These are phyloP conservation scores for Lecanicillium sp. DNA, from an alignment of 2,329 filamentous ascomycete genomes.

Conservation along the genomic window DNA sequence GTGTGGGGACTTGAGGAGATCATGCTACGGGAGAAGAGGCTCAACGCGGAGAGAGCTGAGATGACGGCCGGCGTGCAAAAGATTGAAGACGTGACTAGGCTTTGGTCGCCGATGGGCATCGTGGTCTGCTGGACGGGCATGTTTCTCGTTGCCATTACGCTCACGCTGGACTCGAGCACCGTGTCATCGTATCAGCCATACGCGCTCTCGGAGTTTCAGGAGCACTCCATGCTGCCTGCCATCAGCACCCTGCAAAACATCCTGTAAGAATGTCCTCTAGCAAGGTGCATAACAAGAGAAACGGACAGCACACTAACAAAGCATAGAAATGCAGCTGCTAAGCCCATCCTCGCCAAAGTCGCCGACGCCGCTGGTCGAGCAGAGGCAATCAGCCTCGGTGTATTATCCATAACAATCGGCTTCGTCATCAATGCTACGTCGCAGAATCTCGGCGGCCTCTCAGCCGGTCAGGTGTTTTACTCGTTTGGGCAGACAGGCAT, in stretches of 20 bases:
- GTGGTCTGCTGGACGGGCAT: constrained; percentile 5
- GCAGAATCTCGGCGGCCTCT: constrained; percentile 43
- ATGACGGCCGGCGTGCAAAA: constrained; percentile 3
- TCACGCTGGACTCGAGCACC: constrained; percentile 4
- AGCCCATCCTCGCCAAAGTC: constrained; percentile 44
- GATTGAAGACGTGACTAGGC: constrained; percentile 3
- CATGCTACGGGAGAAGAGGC: neutral
- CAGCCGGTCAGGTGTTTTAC: constrained; percentile 53
- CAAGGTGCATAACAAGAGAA: too few species aligned
- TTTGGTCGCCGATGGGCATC: neutral
- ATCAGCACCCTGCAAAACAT: constrained; percentile 5
- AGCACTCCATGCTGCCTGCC: constrained; percentile 3
- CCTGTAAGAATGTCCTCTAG: too few species aligned
- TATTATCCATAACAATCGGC: constrained; percentile 47
- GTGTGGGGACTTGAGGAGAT: too few species aligned
- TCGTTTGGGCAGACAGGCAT: constrained; percentile 51
- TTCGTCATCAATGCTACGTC: constrained; percentile 51
- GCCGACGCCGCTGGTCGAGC: constrained; percentile 56
- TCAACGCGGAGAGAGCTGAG: too few species aligned
- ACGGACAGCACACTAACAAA: too few species aligned
- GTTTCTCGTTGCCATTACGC: constrained; percentile 3
- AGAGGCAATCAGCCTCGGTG: constrained; percentile 47
- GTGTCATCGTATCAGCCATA: constrained; percentile 6
- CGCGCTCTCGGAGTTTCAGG: constrained; percentile 4
- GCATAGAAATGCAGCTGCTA: constrained; percentile 4